Base-by-base conservation (phyloP, 2,329 filamentous ascomycete species). In the Fusarium austroafricanum region DNA sequence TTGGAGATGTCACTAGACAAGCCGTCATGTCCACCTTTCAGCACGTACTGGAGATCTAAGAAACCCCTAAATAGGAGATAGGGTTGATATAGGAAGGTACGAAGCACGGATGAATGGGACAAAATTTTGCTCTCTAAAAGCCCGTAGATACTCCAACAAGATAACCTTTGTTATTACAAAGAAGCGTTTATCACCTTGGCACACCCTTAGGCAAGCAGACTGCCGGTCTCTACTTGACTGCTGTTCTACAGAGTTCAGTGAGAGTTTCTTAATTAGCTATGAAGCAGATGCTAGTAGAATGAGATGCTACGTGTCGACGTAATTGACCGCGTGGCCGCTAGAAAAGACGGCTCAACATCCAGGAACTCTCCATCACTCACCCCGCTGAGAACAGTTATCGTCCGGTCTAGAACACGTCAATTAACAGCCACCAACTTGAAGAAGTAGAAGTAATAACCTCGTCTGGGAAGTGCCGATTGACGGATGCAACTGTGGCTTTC, bases 401-500 rank as follows among this genome's bases (percentile, higher is more conserved):
- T 9, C 11, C 17, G 57, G 18, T 28, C 39, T 42, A 43, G 46
- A 61, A 35, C 21, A 21, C n/a, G 17, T 31, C 55, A 45, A 23
- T 11, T 17, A 20, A 21, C n/a, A 23, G 35, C 37, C 17, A 40
- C 29, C 43, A 59, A 42, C 55, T 35, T 29, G 35, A 57, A 47
- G 29, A 21, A 45, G 28, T 15, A 49, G 45, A 28, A 33, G n/a
- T 15, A 28, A 39, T 26, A 45, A 58, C 21, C 28, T 45, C 43
- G n/a, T 39, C 35, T 64, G 61, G 59, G 17, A 64, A 49, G n/a
- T 51, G 15, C 61, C 59, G 61, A 14, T 28, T 38, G 17, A 38
- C 37, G 39, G 23, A 42, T 50, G 43, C 9, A 50, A 51, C 39
- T 15, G 33, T 64, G 51, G 60, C 59, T 58, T 50, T 64, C 43